Evolutionary conservation across 257 asterid species (phyloP).

Genomic region (Nicotiana benthamiana): DNA sequence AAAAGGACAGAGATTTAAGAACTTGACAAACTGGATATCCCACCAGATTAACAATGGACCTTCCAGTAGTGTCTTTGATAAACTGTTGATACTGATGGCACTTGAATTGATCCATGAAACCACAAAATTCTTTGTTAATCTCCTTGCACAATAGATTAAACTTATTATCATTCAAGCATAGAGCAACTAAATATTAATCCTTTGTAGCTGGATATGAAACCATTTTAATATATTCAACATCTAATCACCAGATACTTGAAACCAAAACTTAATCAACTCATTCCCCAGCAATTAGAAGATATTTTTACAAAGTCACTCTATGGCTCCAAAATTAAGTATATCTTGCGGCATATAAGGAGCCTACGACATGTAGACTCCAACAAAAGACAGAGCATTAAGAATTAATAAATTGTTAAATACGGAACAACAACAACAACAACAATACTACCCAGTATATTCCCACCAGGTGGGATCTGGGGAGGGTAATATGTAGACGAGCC

Average conservation of each 20-base stretch:
- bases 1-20: too few species aligned
- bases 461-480: too few species aligned
- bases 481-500: too few species aligned
- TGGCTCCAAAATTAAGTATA: background rate
- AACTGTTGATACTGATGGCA: too few species aligned
- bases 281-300: background rate
- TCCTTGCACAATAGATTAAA: conserved; percentile 27
- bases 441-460: too few species aligned
- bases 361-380: background rate
- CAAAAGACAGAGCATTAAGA: background rate
- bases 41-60: conserved; percentile 1
- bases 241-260: background rate
- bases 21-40: too few species aligned
- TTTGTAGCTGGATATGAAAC: background rate
- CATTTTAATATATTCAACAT: background rate
- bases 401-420: background rate
- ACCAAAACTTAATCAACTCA: background rate
- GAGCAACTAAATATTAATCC: background rate
- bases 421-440: too few species aligned
- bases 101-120: too few species aligned
- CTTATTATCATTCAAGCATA: background rate
- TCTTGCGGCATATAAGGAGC: background rate
- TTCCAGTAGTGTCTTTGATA: background rate
- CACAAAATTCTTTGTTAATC: conserved; percentile 55
- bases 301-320: background rate